Evolutionary conservation across 768 basidiomycete genomes (phyloP).

Genomic region (Boletellus emodensis): DNA sequence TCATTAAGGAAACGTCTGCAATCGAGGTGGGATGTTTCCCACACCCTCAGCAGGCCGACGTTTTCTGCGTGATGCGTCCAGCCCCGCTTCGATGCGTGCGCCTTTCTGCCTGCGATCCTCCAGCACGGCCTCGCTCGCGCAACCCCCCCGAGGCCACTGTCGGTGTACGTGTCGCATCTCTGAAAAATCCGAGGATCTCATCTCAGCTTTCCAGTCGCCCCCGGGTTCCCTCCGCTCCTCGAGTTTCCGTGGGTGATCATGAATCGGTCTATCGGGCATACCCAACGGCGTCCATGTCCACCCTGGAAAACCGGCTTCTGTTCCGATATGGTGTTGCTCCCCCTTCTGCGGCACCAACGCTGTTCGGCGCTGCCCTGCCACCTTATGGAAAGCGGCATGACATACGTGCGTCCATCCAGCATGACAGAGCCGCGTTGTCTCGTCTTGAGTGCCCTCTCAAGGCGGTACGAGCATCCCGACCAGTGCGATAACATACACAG

Average conservation of each 20-base stretch:
- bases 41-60: no score
- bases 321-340: no score
- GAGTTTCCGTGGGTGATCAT: conserved; percentile 7
- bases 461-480: no score
- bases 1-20: no score
- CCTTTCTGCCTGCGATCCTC: conserved; percentile 18
- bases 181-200: conserved; percentile 13
- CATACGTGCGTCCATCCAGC: no score
- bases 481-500: no score
- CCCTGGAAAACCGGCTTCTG: conserved; percentile 1
- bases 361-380: neutral
- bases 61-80: no score
- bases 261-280: conserved; percentile 6
- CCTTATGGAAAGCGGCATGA: conserved; percentile 1
- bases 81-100: conserved; percentile 1
- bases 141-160: neutral
- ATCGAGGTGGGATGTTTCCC: no score
- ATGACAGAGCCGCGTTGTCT: no score
- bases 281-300: neutral
- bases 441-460: no score
- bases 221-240: neutral
- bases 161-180: neutral
- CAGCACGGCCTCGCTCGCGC: neutral
- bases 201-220: neutral
- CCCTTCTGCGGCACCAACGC: neutral